Percentiles rank a stretch among this genome's conserved stretches.
Conservation (phyloP, 2,329 filamentous ascomycete species). For the Sphaerulina vaccinii region DNA sequence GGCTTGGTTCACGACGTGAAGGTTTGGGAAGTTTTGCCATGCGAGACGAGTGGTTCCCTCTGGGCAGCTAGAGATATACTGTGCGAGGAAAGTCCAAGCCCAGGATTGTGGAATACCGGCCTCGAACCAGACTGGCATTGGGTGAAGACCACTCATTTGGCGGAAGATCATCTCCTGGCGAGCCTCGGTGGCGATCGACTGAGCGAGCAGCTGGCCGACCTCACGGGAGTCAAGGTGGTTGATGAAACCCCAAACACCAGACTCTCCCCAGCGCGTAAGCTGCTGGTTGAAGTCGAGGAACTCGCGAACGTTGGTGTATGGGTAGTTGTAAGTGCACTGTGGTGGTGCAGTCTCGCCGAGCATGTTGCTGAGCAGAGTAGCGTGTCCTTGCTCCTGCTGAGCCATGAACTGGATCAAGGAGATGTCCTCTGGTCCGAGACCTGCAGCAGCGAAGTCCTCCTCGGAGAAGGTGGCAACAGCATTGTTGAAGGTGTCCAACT, state of each 20-base stretch:
- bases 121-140: constrained; percentile 82
- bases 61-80: constrained; percentile 77
- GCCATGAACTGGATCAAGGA: constrained; percentile 74
- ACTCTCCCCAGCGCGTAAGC: constrained; percentile 77
- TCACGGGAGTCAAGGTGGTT: constrained; percentile 74
- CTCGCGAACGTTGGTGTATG: constrained; percentile 70
- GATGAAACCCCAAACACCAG: constrained; percentile 78
- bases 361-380: constrained; percentile 74
- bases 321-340: constrained; percentile 81
- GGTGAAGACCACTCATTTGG: constrained; percentile 75
- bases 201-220: constrained; percentile 68
- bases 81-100: constrained; percentile 78
- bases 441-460: constrained; percentile 66
- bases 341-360: constrained; percentile 67
- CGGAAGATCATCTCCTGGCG: constrained; percentile 83
- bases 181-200: constrained; percentile 75
- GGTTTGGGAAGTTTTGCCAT: constrained; percentile 80
- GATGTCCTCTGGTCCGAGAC: constrained; percentile 67
- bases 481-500: constrained; percentile 78
- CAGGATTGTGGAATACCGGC: constrained; percentile 78
- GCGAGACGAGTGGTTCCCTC: constrained; percentile 68
- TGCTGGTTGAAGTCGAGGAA: constrained; percentile 84
- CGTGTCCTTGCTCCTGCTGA: constrained; percentile 74
- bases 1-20: constrained; percentile 72
- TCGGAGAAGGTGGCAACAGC: constrained; percentile 68